These are phyloP conservation scores for Microbotryum saponariae DNA, from an alignment of 1,284 basidiomycete species.

Conservation along the genomic window DNA sequence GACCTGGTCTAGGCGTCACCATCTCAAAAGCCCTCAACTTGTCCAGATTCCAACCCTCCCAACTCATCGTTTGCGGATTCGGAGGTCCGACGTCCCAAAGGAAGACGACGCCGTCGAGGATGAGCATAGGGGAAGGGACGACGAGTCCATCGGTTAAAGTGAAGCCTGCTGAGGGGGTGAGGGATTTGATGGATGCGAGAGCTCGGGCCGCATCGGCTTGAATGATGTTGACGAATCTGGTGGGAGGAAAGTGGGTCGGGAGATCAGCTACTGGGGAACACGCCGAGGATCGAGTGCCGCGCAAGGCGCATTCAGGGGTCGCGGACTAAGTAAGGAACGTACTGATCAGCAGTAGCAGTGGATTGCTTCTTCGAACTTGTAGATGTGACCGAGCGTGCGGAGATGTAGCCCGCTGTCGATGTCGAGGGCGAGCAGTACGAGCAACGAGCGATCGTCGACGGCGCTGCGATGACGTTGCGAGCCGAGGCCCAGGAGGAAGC, in stretches of 20 bases:
- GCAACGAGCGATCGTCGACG: too few species aligned
- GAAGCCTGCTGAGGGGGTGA: slow-evolving; percentile 39
- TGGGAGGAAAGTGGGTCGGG: background rate
- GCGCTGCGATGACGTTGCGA: too few species aligned
- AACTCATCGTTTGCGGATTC: slow-evolving; percentile 44
- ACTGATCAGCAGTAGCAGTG: too few species aligned
- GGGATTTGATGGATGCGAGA: slow-evolving; percentile 24
- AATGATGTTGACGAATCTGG: slow-evolving; percentile 35
- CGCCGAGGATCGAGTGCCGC: too few species aligned
- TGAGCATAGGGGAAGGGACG: slow-evolving; percentile 66
- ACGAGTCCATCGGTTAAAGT: slow-evolving; percentile 56
- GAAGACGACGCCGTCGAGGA: slow-evolving; percentile 77
- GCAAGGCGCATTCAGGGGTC: too few species aligned
- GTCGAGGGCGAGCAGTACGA: too few species aligned
- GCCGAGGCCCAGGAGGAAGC: too few species aligned
- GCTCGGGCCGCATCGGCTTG: slow-evolving; percentile 22
- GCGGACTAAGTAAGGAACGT: too few species aligned
- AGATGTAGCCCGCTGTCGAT: too few species aligned
- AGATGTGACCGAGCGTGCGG: too few species aligned
- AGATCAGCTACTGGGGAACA: background rate
- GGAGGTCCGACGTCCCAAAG: slow-evolving; percentile 76
- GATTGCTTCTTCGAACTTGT: too few species aligned
- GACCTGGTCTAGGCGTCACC: slow-evolving; percentile 76
- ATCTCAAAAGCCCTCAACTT: slow-evolving; percentile 73
- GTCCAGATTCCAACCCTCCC: slow-evolving; percentile 58